Base-by-base conservation (phyloP, 78 protist species). In the Dictyostelium firmibasis region DNA sequence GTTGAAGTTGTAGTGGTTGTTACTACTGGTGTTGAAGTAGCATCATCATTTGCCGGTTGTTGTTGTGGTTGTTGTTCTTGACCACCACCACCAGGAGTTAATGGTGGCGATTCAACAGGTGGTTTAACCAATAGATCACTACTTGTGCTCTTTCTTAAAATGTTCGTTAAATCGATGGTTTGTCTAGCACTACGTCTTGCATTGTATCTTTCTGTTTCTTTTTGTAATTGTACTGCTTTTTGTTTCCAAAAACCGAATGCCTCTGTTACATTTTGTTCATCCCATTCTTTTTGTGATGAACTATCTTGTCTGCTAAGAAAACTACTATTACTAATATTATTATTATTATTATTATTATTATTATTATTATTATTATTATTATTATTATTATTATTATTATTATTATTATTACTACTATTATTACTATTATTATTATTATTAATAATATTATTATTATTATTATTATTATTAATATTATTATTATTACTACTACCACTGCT, bases 201-300 rank as follows among this genome's bases (percentile, higher is more conserved):
- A 67, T 81, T 81, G 10, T 78, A 89, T 41, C 87, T 69, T 23
- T 70, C 84, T 10, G 81, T 35, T 36, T 89, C 94, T 41, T 78
- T 77, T 67, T 89, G 84, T 20, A 89, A 18, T 44, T 89, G 86
- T 50, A 89, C 74, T 16, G 94, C 84, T 29, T 89, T 89, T 47
- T 89, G 84, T 84, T 89, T 89, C 94, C 94, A 89, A 35, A 89
- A 89, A n/a, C 75, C 94, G 81, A 89, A 89, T 29, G 94, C 94
- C 18, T 78, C 94, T 7, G 94, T 89, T 25, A 89, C 94, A 69
- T 89, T 89, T 67, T 89, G 84, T 31, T 89, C 94, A 13, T 89
- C 87, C 94, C 94, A 89, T 44, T 89, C 94, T 20, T 27, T 35
- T 60, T 38, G 43, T 43, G 27, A 10, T 53, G 77, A 41, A n/a